Conservation (phyloP, 257 asterid species). For the Fraxinus cuspidata region DNA sequence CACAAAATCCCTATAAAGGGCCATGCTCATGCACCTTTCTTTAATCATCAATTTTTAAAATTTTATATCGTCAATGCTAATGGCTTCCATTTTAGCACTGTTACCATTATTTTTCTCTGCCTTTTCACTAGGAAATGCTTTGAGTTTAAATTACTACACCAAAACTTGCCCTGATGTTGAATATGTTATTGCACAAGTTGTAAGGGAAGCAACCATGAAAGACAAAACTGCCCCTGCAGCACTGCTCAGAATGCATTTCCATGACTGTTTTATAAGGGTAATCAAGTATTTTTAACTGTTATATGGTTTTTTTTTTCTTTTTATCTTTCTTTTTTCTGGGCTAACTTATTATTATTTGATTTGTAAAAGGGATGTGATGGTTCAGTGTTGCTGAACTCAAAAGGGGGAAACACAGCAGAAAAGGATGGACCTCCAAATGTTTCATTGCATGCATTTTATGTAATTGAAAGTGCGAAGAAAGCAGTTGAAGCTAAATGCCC, state of each 20-base stretch:
- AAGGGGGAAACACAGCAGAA: slow-evolving; percentile 28
- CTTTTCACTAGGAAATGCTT: slow-evolving; percentile 22
- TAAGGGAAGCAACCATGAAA: slow-evolving; percentile 46
- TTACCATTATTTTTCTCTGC: background rate
- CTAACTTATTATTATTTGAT: background rate
- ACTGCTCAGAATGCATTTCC: slow-evolving; percentile 82
- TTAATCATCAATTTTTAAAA: background rate
- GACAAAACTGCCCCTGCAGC: slow-evolving; percentile 70
- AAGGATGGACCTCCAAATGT: slow-evolving; percentile 33
- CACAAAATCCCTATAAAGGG: too few relatives aligned
- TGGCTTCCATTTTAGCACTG: slow-evolving; percentile 10
- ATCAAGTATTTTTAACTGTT: background rate
- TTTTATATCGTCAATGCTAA: background rate
- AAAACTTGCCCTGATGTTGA: slow-evolving; percentile 61
- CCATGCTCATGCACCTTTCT: too few relatives aligned
- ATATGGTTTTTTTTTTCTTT: background rate
- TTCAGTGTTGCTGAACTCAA: slow-evolving; percentile 30
- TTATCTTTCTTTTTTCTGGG: background rate
- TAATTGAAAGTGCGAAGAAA: slow-evolving; percentile 32
- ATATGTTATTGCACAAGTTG: slow-evolving; percentile 39
- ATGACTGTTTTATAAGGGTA: slow-evolving; percentile 83
- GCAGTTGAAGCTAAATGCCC: slow-evolving; percentile 31
- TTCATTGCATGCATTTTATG: slow-evolving; percentile 31
- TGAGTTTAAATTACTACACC: slow-evolving; percentile 45
- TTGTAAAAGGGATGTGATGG: slow-evolving; percentile 32